These are phyloP conservation scores for Crithidia brevicula DNA, from an alignment of 208 protist species.

Conservation along the genomic window DNA sequence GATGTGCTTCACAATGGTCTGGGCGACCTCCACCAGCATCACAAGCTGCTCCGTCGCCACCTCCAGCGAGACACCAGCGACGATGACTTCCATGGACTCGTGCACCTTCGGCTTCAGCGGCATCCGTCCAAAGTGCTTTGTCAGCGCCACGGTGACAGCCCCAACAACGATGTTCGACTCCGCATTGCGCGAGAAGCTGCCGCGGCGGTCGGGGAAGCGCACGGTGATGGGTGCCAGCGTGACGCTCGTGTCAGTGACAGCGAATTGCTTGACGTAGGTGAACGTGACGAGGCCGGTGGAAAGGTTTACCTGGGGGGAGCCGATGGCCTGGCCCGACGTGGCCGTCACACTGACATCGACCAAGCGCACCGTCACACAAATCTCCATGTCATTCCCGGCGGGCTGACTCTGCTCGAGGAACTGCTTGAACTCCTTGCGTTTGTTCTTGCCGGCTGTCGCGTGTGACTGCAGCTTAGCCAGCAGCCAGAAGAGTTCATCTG, in stretches of 20 bases:
- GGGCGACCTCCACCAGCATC: constrained; percentile 44
- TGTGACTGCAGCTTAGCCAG: constrained; percentile 80
- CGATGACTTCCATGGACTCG: constrained; percentile 57
- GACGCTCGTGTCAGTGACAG: constrained; percentile 59
- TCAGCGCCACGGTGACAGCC: constrained; percentile 49
- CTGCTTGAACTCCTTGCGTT: constrained; percentile 73
- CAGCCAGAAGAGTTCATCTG: constrained; percentile 88
- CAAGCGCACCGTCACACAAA: constrained; percentile 56
- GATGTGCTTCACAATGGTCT: constrained; percentile 57
- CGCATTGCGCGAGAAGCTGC: constrained; percentile 22
- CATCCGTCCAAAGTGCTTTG: constrained; percentile 81
- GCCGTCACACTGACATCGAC: constrained; percentile 52
- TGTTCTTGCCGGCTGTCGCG: constrained; percentile 70
- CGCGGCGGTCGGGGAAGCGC: constrained; percentile 35
- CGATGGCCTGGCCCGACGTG: constrained; percentile 25
- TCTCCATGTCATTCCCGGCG: constrained; percentile 69
- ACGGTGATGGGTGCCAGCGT: constrained; percentile 61
- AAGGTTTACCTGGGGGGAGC: constrained; percentile 42
- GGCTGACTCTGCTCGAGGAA: constrained; percentile 68
- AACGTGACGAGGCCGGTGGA: constrained; percentile 59
- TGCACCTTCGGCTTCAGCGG: constrained; percentile 74
- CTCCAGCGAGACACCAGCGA: constrained; percentile 62
- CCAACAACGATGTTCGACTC: constrained; percentile 53
- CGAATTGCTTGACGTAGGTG: constrained; percentile 71
- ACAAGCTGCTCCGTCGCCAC: constrained; percentile 61